Percentiles rank a stretch among this genome's conserved stretches.
phyloP scores from a whole-genome alignment of 345 rosid genomes.

The Euphorbia tirucalli region DNA sequence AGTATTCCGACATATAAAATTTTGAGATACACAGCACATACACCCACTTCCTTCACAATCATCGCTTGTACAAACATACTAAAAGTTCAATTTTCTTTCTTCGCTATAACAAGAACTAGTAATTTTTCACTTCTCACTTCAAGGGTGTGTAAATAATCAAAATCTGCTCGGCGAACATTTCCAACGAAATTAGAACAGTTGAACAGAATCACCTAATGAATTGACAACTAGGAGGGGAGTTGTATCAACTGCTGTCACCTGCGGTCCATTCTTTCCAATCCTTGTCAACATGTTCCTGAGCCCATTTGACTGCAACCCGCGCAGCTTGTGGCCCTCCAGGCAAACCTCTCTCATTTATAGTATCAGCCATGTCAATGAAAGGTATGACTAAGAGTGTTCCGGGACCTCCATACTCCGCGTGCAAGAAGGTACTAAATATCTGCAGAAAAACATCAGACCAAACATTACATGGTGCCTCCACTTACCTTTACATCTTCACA shows the following conservation, averaged over 20 bases:
- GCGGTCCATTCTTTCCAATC: conserved; percentile 95
- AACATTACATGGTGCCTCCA: conserved; percentile 4
- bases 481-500: neutral
- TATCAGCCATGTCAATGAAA: conserved; percentile 94
- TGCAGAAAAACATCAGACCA: conserved; percentile 32
- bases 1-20: neutral
- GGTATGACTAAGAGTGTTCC: conserved; percentile 87
- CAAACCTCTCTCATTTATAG: conserved; percentile 61
- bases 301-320: conserved; percentile 91
- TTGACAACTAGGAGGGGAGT: neutral
- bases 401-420: conserved; percentile 84
- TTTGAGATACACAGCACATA: neutral
- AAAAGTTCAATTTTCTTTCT: neutral
- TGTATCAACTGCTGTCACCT: conserved; percentile 8
- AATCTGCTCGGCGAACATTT: neutral
- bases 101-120: neutral
- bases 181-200: neutral
- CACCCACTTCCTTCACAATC: neutral
- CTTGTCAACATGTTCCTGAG: conserved; percentile 72
- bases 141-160: neutral
- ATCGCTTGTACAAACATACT: neutral
- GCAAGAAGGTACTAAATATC: conserved; percentile 77
- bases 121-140: too few species aligned
- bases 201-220: neutral
- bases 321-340: conserved; percentile 96